Conservation (phyloP, 2,329 filamentous ascomycete genomes). For the Ophiostoma australiae region DNA sequence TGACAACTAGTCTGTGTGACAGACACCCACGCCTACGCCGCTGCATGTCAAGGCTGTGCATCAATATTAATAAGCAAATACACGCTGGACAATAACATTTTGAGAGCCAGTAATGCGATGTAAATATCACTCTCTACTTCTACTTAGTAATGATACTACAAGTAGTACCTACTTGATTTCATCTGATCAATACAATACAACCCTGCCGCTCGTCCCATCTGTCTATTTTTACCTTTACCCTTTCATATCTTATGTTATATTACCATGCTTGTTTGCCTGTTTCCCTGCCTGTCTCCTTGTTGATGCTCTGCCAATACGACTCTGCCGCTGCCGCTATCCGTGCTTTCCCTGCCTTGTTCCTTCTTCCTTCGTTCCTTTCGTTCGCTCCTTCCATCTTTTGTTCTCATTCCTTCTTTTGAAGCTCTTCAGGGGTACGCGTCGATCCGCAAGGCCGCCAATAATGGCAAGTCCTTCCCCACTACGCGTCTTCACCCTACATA, state of each 20-base stretch:
- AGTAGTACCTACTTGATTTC: background rate
- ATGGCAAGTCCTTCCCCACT: background rate
- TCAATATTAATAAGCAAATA: background rate
- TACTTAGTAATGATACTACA: no score
- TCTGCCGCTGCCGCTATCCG: background rate
- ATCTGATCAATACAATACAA: background rate
- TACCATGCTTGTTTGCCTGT: background rate
- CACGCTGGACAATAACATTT: no score
- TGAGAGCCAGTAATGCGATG: no score
- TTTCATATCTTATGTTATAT: background rate
- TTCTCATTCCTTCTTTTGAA: background rate
- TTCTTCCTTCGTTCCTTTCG: background rate
- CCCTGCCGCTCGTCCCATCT: background rate
- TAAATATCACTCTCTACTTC: no score
- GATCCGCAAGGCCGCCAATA: constrained; percentile 6
- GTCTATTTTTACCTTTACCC: background rate
- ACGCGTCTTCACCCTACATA: background rate
- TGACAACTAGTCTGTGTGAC: background rate
- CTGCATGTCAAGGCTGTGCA: background rate
- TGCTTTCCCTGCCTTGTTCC: background rate
- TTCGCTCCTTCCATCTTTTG: background rate
- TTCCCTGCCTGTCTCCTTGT: background rate
- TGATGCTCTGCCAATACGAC: background rate
- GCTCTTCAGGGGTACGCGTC: constrained; percentile 6
- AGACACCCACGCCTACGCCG: background rate